Evolutionary conservation across 2,329 filamentous ascomycete genomes (phyloP).

Genomic region (Teratosphaeria pseudoeucalypti): DNA sequence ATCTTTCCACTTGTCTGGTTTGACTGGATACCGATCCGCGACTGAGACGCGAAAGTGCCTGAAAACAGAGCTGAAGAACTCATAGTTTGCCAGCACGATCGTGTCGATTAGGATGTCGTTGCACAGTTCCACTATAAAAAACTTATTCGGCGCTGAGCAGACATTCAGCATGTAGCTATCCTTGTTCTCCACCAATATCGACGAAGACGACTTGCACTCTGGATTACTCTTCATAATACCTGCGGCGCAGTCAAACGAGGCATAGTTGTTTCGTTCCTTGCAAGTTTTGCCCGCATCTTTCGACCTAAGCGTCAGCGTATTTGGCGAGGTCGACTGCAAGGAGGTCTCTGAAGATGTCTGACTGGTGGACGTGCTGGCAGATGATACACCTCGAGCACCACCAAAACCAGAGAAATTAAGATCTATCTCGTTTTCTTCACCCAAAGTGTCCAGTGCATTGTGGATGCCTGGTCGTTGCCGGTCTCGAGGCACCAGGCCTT

Average conservation of each 20-base stretch:
- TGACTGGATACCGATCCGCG: constrained; percentile 88
- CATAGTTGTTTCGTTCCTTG: constrained; percentile 95
- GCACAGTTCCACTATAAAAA: constrained; percentile 86
- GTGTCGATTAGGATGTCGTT: constrained; percentile 83
- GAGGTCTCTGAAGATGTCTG: background rate
- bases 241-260: constrained; percentile 92
- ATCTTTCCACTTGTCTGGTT: constrained; percentile 81
- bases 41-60: constrained; percentile 84
- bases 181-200: constrained; percentile 90
- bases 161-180: constrained; percentile 97
- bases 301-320: constrained; percentile 46
- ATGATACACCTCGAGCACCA: constrained; percentile 7
- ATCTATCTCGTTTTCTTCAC: constrained; percentile 82
- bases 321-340: constrained; percentile 1
- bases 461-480: constrained; percentile 46
- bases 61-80: constrained; percentile 98
- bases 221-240: constrained; percentile 83
- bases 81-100: constrained; percentile 93
- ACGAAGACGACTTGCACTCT: constrained; percentile 76
- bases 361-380: background rate
- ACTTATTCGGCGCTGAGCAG: constrained; percentile 79
- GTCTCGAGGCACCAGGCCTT: constrained; percentile 36
- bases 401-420: constrained; percentile 59
- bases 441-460: constrained; percentile 65
- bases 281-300: constrained; percentile 96